These are phyloP conservation scores for Leishmania tarentolae DNA, from an alignment of 208 protist species.

Conservation along the genomic window DNA sequence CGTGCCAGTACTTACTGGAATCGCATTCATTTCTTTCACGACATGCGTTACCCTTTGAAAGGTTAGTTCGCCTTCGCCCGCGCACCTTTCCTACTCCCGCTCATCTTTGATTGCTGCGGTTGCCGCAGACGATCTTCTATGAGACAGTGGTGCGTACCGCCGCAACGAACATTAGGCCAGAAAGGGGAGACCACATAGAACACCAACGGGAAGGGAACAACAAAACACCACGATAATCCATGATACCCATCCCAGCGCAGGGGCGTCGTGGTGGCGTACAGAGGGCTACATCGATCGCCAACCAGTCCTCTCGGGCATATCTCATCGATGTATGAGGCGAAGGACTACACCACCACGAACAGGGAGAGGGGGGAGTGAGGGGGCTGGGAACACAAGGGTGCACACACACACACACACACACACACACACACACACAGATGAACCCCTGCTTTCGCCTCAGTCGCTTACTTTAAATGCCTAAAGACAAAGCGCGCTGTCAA, in stretches of 20 bases:
- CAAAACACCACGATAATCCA: background rate
- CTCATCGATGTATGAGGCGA: background rate
- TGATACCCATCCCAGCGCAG: background rate
- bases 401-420: background rate
- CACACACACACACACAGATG: background rate
- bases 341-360: background rate
- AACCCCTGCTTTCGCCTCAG: background rate
- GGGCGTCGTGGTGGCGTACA: background rate
- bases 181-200: background rate
- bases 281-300: background rate
- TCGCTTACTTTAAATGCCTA: background rate
- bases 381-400: background rate
- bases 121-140: background rate
- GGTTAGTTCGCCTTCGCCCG: background rate
- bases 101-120: background rate
- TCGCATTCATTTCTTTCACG: background rate
- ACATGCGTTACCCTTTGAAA: background rate
- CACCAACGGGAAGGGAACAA: background rate
- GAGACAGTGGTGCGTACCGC: background rate
- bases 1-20: background rate
- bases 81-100: background rate
- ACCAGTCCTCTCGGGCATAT: background rate
- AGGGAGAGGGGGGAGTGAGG: no score
- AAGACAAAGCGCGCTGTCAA: constrained; percentile 69
- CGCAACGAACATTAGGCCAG: background rate